Base-by-base conservation (phyloP, 179 eudicot species). In the Nepenthes alata region DNA sequence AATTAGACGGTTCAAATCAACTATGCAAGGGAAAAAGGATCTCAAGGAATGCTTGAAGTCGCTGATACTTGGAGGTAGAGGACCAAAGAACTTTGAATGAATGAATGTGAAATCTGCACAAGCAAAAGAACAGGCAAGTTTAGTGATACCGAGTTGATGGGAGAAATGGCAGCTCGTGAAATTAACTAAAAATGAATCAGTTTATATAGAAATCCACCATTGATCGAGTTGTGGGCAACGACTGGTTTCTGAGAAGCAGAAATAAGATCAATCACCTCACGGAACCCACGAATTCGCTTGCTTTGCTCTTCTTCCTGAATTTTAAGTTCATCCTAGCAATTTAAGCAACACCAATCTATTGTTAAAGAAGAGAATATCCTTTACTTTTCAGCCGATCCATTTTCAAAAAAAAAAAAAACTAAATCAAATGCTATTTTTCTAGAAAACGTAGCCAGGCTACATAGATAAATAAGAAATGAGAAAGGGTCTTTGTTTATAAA, bases 221-320 rank as follows among this genome's bases (percentile, higher is more conserved):
- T 81, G 37, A 94, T 85, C 45, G 83, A 77, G 80, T 81, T 89
- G 81, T 87, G 91, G 70, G 79, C 84, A 74, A 90, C 78, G 69
- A 94, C 62, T 69, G 99, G 97, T 77, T 85, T 94, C 85, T 75
- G 76, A 57, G 97, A 90, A 71, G 91, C 72, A 58, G 96, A 85
- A 72, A 94, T 83, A 72, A 84, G 60, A 74, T 94, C 97, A 37
- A 94, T 74, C 87, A 94, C 97, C 83, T 90, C 97, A 34, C 95
- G 77, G 71, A 94, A 94, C 54, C 99, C 99, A 71, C 91, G 85
- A 38, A 80, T 69, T 11, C 68, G 89, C 69, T 64, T 85, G 70
- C 75, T 78, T 64, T 82, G 82, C 67, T 76, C 86, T 64, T 87
- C 85, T 75, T 93, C 97, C 57, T 62, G 67, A 62, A 61, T 67